Evolutionary conservation across 139 green algal species (phyloP), one percentile per base, ranked within the genome.

Genomic region (Penium margaritaceum): DNA sequence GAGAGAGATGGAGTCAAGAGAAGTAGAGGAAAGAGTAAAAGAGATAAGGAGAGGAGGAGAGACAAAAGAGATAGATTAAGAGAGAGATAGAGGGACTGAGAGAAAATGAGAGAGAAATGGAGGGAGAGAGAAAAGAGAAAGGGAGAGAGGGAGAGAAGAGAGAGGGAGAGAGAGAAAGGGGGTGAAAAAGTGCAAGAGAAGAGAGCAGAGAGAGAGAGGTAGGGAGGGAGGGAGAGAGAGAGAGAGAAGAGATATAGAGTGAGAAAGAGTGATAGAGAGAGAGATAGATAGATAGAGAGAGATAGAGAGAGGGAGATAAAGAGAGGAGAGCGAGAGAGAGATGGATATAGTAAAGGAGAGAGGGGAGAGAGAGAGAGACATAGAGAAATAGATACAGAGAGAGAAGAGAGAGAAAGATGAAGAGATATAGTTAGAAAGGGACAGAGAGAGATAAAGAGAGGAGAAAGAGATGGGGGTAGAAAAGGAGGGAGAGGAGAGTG

Each of bases 141-240:
- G 53, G 24, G 53, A 62, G 53, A 62, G 53, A 62, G 53, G 24
- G 53, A 27, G 53, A 62, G 53, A 62, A 62, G 53, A 27, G 53
- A 62, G 53, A 62, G 53, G 24, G 53, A 62, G 17, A 62, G 53
- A 62, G 53, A 62, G 53, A 62, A 17, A 62, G 41, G 12, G 41
- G 41, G 41, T 21, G 41, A 51, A 12, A 51, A 12, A 51, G 41
- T 21, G 41, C 7, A 12, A 51, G 41, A 51, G 41, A 51, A 12
- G 41, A 51, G 41, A 51, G 41, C 7, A 12, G 12, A 12, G 12
- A 12, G 41, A 51, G 41, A 51, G 41, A 51, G 41, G 12, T 7
- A 51, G 41, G 12, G 41, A 12, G 53, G 24, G 53, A 62, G 53
- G 24, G 53, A 30, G 41, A 51, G 41, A 51, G 41, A 51, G 41